phyloP scores from a whole-genome alignment of 2,329 filamentous ascomycete species.

The Ophiostoma sp. region DNA sequence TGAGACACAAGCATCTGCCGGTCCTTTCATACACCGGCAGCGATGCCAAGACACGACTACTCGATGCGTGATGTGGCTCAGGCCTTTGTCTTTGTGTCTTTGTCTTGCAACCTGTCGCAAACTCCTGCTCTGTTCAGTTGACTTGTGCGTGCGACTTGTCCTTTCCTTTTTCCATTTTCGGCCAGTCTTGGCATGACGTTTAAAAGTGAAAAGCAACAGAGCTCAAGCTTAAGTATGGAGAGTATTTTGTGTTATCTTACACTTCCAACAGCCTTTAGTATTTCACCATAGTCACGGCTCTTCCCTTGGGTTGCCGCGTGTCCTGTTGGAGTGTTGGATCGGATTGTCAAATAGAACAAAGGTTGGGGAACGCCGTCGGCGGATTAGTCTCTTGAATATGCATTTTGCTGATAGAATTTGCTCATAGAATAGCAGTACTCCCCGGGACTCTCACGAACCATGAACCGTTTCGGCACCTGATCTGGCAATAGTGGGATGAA shows the following conservation, averaged over 20 bases:
- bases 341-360: background rate
- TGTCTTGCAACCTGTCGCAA: background rate
- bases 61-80: slow-evolving; percentile 5
- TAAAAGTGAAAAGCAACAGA: background rate
- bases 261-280: background rate
- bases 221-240: background rate
- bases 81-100: background rate
- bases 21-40: background rate
- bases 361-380: background rate
- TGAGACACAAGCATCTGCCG: background rate
- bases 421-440: too few relatives aligned
- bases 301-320: background rate
- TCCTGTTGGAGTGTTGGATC: background rate
- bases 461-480: background rate
- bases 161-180: slow-evolving; percentile 5
- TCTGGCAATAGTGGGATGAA: slow-evolving; percentile 1
- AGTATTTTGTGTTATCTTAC: too few relatives aligned
- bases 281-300: background rate
- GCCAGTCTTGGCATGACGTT: background rate
- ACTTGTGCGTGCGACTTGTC: background rate
- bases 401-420: too few relatives aligned
- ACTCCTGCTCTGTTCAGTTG: background rate
- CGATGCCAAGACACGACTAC: slow-evolving; percentile 2
- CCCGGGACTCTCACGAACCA: too few relatives aligned
- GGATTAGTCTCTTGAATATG: too few relatives aligned